Evolutionary conservation across 441 rosid species (phyloP), one percentile per base, ranked within the genome.

Genomic region (Metrosideros polymorpha): DNA sequence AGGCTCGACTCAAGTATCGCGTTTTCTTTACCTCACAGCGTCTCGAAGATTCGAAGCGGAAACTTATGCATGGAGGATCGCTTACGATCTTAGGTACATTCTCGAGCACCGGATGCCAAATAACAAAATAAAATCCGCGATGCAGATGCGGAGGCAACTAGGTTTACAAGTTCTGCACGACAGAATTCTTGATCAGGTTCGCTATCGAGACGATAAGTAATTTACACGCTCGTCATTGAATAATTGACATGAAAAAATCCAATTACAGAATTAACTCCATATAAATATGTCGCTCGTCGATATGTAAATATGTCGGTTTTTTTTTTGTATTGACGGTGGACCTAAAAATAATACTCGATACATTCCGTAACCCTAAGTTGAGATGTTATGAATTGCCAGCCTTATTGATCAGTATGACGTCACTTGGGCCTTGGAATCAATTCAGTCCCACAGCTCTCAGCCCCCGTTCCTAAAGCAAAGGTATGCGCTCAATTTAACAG

Each of bases 181-280:
- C 0, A 7, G 30, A 54, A 30, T 17, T 7, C 29, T 59, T 61
- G 29, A 29, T 15, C 3, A 7, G 75, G 75, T 59, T 19, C 39
- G 9, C 39, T 17, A 4, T 8, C 9, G 42, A 12, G 75, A 3
- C 0, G 42, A 30, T 17, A 19, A 5, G 25, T 22, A 0, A 32
- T 18, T n/a, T n/a, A 2, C 63, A 12, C 32, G 63, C 32, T n/a
- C 32, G 32, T 57, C 7, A 0, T 57, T 3, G 57, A 54, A 9
- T 9, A 54, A n/a, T 54, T 54, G n/a, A n/a, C 32, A n/a, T 6
- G 39, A 15, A 61, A 32, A 12, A 30, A 61, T 30, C 4, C 4
- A 14, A 12, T 57, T 57, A 57, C 63, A 13, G 3, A 57, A 1
- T 57, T 32, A n/a, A n/a, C 30, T 8, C 19, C 71, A 32, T 7